Evolutionary conservation across 2,329 filamentous ascomycete genomes (phyloP), one percentile per base, ranked within the genome.

Genomic region (Incumbomyces delicatus): DNA sequence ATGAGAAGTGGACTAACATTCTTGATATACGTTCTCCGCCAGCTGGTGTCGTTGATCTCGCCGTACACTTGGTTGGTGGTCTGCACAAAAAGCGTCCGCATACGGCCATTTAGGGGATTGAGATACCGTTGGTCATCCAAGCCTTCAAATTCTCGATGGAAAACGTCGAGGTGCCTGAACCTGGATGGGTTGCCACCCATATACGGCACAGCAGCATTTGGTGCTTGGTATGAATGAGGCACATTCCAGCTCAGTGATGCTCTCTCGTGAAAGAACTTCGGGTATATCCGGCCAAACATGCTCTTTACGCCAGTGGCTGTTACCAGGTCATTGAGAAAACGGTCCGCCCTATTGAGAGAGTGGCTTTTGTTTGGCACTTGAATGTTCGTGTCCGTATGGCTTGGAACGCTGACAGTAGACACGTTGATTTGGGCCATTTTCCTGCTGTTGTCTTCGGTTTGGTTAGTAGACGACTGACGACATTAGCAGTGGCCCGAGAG

Each of bases 1-100:
- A 50, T 45, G n/a, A 50, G 36, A n/a, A 30, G 43, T 0, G 49
- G 46, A n/a, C 49, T 50, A 36, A 50, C 46, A 29, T 50, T 46
- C 10, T 36, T 22, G 31, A 50, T 50, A 30, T 48, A 50, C 2
- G 49, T 50, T 33, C 49, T 36, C 17, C 49, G 45, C 49, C 49
- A 50, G 32, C 31, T 48, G 14, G 49, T 45, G 7, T 46, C 46
- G 41, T 44, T 48, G 16, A 41, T 34, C 13, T 18, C 36, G 17
- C 48, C 41, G 41, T 50, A 50, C n/a, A 50, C 32, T 13, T 45
- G 41, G 32, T 41, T 34, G 16, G 46, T 29, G 10, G 49, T 46
- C 35, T 50, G 49, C 14, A 49, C 49, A 17, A 41, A 48, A 6
- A 50, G 46, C 32, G 44, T 50, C 17, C 43, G 35, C 8, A 50